Evolutionary conservation across 2,329 filamentous ascomycete genomes (phyloP).

Genomic region (Bipolaris oryzae): DNA sequence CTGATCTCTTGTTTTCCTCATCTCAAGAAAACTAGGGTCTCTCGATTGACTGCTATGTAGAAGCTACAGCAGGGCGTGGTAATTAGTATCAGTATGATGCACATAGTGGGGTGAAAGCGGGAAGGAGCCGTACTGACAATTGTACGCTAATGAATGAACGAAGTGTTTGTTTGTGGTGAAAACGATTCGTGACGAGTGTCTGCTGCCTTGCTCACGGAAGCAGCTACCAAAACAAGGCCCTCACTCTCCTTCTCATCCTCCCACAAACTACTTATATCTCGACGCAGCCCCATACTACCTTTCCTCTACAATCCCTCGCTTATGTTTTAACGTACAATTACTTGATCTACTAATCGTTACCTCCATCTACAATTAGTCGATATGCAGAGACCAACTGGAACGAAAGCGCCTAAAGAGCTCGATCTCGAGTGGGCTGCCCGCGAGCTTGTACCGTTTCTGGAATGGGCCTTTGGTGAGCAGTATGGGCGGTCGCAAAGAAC

Average conservation of each 20-base stretch:
- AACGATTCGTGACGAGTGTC: too few species aligned
- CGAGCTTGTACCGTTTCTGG: constrained; percentile 16
- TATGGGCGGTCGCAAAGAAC: background rate
- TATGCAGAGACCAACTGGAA: background rate
- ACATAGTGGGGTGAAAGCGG: background rate
- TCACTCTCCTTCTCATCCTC: too few species aligned
- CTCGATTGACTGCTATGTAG: background rate
- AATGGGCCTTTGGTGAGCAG: background rate
- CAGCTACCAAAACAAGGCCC: too few species aligned
- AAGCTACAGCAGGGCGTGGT: background rate
- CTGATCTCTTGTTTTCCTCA: background rate
- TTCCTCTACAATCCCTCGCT: too few species aligned
- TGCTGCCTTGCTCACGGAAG: too few species aligned
- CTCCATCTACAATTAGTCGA: background rate
- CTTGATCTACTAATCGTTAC: background rate
- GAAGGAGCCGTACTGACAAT: background rate
- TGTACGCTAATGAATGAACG: too few species aligned
- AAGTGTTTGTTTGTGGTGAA: too few species aligned
- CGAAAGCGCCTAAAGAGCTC: background rate
- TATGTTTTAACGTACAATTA: background rate
- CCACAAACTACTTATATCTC: too few species aligned
- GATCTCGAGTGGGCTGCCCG: constrained; percentile 6
- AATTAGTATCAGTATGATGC: background rate
- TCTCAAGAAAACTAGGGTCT: background rate
- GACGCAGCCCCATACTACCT: too few species aligned